These are phyloP conservation scores for Dactylellina parvicollis DNA, from an alignment of 2,329 filamentous ascomycete species.

Conservation along the genomic window DNA sequence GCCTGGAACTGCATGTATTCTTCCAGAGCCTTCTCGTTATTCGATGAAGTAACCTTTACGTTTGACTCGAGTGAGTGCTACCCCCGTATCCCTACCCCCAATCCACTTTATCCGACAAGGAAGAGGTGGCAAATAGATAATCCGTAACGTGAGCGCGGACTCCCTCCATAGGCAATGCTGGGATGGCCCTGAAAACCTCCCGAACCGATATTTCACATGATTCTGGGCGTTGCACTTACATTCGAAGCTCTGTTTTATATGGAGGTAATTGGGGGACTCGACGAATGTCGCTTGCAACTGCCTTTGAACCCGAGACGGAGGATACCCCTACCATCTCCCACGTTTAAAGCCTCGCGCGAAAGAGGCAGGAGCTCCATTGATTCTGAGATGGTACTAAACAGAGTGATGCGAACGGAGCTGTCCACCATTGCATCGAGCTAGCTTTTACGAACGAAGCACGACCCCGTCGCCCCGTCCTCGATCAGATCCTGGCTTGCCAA, in stretches of 20 bases:
- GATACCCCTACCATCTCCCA: constrained; percentile 44
- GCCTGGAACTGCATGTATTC: too few relatives aligned
- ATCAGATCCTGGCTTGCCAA: constrained; percentile 32
- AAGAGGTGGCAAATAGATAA: constrained; percentile 51
- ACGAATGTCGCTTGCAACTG: constrained; percentile 31
- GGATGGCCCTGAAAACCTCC: constrained; percentile 39
- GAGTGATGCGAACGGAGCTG: constrained; percentile 32
- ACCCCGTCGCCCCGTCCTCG: constrained; percentile 21
- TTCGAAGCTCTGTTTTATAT: neutral
- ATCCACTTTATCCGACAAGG: neutral
- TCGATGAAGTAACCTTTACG: neutral
- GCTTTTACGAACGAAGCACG: constrained; percentile 24
- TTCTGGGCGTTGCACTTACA: constrained; percentile 10
- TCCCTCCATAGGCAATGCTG: neutral
- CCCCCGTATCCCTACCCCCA: neutral
- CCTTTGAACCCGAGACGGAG: constrained; percentile 36
- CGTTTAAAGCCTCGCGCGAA: constrained; percentile 51
- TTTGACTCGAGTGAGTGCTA: too few relatives aligned
- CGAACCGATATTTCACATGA: constrained; percentile 35
- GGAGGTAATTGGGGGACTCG: neutral
- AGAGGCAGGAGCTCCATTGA: constrained; percentile 48
- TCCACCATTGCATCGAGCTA: constrained; percentile 39
- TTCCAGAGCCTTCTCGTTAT: too few relatives aligned
- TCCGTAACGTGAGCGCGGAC: constrained; percentile 27
- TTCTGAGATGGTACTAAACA: constrained; percentile 31